Evolutionary conservation across 257 asterid species (phyloP).

Genomic region (Coffea canephora): DNA sequence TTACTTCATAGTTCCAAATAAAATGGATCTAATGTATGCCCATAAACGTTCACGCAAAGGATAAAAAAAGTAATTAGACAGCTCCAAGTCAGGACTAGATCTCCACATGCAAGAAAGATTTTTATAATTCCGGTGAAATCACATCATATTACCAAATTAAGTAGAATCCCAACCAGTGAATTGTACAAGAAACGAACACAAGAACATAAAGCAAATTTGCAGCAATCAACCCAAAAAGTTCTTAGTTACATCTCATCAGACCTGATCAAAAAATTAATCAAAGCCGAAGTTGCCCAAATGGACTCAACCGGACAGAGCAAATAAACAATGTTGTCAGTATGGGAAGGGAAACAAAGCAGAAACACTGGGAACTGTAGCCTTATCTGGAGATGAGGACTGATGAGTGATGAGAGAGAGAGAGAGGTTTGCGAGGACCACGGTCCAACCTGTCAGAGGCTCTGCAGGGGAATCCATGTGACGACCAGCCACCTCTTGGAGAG

Average conservation of each 20-base stretch:
- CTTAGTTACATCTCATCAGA: neutral
- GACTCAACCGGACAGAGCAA: conserved; percentile 12
- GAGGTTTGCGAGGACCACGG: conserved; percentile 30
- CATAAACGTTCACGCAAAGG: neutral
- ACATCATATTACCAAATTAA: neutral
- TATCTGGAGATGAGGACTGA: conserved; percentile 37
- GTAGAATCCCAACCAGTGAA: neutral
- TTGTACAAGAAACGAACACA: neutral
- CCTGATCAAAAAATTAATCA: neutral
- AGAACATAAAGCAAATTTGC: neutral
- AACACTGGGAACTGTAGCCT: conserved; percentile 36
- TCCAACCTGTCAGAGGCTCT: conserved; percentile 42
- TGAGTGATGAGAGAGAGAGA: neutral
- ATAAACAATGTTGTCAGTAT: conserved; percentile 14
- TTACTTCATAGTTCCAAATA: neutral
- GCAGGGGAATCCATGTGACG: conserved; percentile 42
- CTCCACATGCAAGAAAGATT: neutral
- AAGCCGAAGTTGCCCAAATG: conserved; percentile 15
- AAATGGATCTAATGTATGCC: neutral
- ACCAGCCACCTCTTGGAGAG: conserved; percentile 20
- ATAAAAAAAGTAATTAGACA: neutral
- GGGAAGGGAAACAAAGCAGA: conserved; percentile 14
- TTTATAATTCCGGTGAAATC: neutral
- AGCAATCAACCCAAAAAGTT: neutral
- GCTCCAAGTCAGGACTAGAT: neutral